A percentile compares a stretch with the other conserved stretches of the same genome.
These are phyloP conservation scores for Pestalotiopsis sp. DNA, from an alignment of 2,329 filamentous ascomycete species.

Conservation along the genomic window DNA sequence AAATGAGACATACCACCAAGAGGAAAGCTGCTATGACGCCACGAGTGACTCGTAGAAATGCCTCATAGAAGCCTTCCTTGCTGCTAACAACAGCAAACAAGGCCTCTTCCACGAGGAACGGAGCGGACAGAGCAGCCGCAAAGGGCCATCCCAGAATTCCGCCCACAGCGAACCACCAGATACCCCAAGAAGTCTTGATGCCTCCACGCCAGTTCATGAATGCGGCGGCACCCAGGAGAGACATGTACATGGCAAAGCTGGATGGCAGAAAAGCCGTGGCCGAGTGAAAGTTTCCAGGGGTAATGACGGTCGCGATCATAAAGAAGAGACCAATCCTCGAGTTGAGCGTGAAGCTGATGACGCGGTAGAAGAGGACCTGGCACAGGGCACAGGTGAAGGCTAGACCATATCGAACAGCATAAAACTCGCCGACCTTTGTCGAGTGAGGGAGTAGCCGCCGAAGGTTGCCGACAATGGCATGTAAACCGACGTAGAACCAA, in stretches of 20 bases:
- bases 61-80: slow-evolving; percentile 61
- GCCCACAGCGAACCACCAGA: slow-evolving; percentile 88
- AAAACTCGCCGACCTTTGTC: slow-evolving; percentile 78
- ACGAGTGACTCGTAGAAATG: slow-evolving; percentile 63
- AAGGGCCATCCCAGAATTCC: slow-evolving; percentile 94
- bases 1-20: slow-evolving; percentile 63
- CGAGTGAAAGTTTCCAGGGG: slow-evolving; percentile 92
- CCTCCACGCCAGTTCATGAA: slow-evolving; percentile 91
- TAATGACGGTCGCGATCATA: slow-evolving; percentile 74
- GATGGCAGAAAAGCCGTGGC: slow-evolving; percentile 87
- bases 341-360: slow-evolving; percentile 76
- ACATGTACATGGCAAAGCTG: slow-evolving; percentile 95
- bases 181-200: slow-evolving; percentile 77
- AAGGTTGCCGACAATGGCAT: slow-evolving; percentile 72
- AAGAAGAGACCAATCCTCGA: slow-evolving; percentile 85
- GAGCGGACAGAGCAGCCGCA: slow-evolving; percentile 77
- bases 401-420: slow-evolving; percentile 77
- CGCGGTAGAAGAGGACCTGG: slow-evolving; percentile 80
- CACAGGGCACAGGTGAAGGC: slow-evolving; percentile 78
- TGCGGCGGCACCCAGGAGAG: slow-evolving; percentile 80
- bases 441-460: slow-evolving; percentile 65
- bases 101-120: slow-evolving; percentile 79
- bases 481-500: slow-evolving; percentile 86
- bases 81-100: slow-evolving; percentile 58
- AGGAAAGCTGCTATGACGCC: slow-evolving; percentile 68